A percentile compares a stretch with the other conserved stretches of the same genome.
Conservation (phyloP, 1,284 basidiomycete species). For the Dichomitus squalens region DNA sequence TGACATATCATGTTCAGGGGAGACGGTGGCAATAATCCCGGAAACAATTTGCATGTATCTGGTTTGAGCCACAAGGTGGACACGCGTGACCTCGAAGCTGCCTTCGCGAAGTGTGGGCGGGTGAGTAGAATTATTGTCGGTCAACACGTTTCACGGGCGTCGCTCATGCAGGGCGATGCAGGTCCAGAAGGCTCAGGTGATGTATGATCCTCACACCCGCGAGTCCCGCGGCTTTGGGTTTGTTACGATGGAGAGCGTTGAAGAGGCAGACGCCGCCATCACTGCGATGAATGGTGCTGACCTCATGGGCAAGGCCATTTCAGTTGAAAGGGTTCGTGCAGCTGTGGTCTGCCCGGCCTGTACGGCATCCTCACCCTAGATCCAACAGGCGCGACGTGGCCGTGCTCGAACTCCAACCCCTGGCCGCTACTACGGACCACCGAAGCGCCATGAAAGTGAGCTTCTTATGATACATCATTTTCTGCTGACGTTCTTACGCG, state of each 20-base stretch:
- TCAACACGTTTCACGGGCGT: not conserved
- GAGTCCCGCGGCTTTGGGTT: slow-evolving; percentile 98
- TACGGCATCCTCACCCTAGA: not conserved
- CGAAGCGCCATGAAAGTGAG: slow-evolving; percentile 72
- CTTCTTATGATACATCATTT: not conserved
- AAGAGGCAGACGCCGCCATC: slow-evolving; percentile 91
- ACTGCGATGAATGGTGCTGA: slow-evolving; percentile 83
- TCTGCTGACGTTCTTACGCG: not conserved
- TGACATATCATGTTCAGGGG: slow-evolving; percentile 26
- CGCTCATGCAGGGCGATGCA: slow-evolving; percentile 31
- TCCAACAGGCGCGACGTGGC: slow-evolving; percentile 82
- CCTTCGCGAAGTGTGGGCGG: slow-evolving; percentile 88
- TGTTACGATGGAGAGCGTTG: slow-evolving; percentile 88
- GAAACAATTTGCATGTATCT: slow-evolving; percentile 97
- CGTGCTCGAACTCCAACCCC: slow-evolving; percentile 95
- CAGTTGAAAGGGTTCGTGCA: slow-evolving; percentile 80
- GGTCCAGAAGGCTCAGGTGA: slow-evolving; percentile 90
- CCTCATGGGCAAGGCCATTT: slow-evolving; percentile 83
- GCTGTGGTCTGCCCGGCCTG: not conserved
- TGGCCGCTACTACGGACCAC: slow-evolving; percentile 91
- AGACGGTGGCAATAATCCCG: slow-evolving; percentile 71
- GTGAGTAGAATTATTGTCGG: slow-evolving; percentile 49
- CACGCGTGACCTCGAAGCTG: slow-evolving; percentile 84
- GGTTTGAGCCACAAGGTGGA: slow-evolving; percentile 82
- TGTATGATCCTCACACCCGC: slow-evolving; percentile 96